A percentile compares a stretch with the other conserved stretches of the same genome.
phyloP scores from a whole-genome alignment of 352 stramenopile species.

The Globisporangium nunn region DNA sequence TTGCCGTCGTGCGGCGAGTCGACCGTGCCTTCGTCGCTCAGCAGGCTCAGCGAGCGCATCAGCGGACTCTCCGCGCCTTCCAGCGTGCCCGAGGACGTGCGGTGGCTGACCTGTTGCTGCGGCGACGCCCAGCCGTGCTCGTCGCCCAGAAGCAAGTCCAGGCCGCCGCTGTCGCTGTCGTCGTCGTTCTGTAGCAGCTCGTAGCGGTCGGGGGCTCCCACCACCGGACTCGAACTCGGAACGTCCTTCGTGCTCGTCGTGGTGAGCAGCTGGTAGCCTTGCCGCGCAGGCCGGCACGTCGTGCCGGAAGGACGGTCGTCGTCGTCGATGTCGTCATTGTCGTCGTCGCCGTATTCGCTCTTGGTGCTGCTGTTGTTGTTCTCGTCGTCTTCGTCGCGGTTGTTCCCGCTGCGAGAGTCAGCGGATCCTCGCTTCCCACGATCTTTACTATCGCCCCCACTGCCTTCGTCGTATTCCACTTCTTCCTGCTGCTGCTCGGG shows the following conservation, averaged over 20 bases:
- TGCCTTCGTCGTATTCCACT: neutral
- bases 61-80: slow-evolving; percentile 22
- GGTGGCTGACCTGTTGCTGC: slow-evolving; percentile 5
- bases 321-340: neutral
- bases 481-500: neutral
- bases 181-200: slow-evolving; percentile 5
- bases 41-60: slow-evolving; percentile 33
- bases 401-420: neutral
- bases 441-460: neutral
- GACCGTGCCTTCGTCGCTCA: slow-evolving; percentile 29
- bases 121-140: slow-evolving; percentile 8
- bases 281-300: neutral
- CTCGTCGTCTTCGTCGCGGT: slow-evolving; percentile 13
- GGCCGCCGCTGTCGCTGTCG: slow-evolving; percentile 1
- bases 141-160: neutral
- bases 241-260: neutral
- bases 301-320: neutral
- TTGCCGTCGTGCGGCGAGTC: slow-evolving; percentile 34
- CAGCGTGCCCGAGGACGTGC: slow-evolving; percentile 15
- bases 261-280: neutral
- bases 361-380: slow-evolving; percentile 11
- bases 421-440: neutral
- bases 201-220: neutral
- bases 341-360: slow-evolving; percentile 5
- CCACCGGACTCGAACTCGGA: neutral